Percentiles rank a stretch among this genome's conserved stretches.
These are phyloP conservation scores for Dictyostelium firmibasis DNA, from an alignment of 78 protist species.

Conservation along the genomic window DNA sequence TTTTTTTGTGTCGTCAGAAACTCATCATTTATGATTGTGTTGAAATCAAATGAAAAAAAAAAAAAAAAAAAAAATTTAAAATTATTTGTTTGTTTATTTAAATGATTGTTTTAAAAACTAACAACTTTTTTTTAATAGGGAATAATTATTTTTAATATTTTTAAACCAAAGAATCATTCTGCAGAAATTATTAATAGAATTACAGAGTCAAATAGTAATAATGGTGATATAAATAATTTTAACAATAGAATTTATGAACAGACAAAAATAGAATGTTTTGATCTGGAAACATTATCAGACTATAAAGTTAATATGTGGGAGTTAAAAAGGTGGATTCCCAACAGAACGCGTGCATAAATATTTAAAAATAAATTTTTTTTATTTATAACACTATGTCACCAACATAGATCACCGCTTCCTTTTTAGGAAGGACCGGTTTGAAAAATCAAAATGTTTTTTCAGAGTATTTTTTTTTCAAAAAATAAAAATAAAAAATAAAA, in stretches of 20 bases:
- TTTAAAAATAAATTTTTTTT: neutral
- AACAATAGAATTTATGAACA: neutral
- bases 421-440: neutral
- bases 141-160: neutral
- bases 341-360: neutral
- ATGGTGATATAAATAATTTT: neutral
- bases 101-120: no score
- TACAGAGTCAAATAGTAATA: neutral
- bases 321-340: slow-evolving; percentile 3
- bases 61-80: neutral
- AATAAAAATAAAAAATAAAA: neutral
- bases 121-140: neutral
- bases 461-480: no score
- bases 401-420: neutral
- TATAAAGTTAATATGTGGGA: neutral
- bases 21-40: no score
- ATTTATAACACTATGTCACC: neutral
- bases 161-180: neutral
- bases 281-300: neutral
- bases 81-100: no score
- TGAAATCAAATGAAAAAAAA: neutral
- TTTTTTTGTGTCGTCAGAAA: neutral
- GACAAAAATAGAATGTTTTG: neutral
- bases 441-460: no score
- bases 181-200: neutral